phyloP scores from a whole-genome alignment of 1,139 yeast genomes.

The Casaregolazyma lundiana region DNA sequence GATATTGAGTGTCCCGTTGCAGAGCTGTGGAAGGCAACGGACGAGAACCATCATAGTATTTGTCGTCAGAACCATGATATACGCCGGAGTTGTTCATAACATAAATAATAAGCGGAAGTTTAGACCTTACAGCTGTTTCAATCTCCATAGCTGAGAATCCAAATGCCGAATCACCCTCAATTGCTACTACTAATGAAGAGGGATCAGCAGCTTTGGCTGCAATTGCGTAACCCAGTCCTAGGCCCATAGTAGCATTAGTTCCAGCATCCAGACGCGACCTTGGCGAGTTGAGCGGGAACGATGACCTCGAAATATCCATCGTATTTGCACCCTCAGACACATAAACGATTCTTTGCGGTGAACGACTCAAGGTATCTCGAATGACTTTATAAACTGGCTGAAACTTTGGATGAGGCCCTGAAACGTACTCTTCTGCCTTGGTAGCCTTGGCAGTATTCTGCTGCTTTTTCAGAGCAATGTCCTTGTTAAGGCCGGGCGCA shows the following conservation, averaged over 20 bases:
- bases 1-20: slow-evolving; percentile 51
- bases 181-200: slow-evolving; percentile 45
- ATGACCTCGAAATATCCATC: slow-evolving; percentile 60
- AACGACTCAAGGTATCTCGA: slow-evolving; percentile 37
- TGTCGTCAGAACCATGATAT: slow-evolving; percentile 52
- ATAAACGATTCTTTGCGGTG: slow-evolving; percentile 35
- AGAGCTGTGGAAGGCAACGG: slow-evolving; percentile 55
- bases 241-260: slow-evolving; percentile 69
- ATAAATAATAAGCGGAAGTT: slow-evolving; percentile 49
- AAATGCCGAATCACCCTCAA: slow-evolving; percentile 69
- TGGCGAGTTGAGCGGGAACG: slow-evolving; percentile 51
- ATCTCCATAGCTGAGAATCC: slow-evolving; percentile 64
- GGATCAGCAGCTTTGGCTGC: slow-evolving; percentile 52
- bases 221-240: slow-evolving; percentile 62
- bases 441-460: slow-evolving; percentile 39
- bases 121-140: slow-evolving; percentile 55
- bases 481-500: slow-evolving; percentile 33
- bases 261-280: slow-evolving; percentile 60
- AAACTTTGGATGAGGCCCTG: slow-evolving; percentile 40
- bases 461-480: slow-evolving; percentile 31
- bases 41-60: slow-evolving; percentile 25
- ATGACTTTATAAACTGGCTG: slow-evolving; percentile 49
- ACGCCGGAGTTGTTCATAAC: slow-evolving; percentile 68
- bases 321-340: slow-evolving; percentile 68
- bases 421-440: slow-evolving; percentile 28